phyloP scores from a whole-genome alignment of 2,329 filamentous ascomycete genomes.

The Colletotrichum sp. region DNA sequence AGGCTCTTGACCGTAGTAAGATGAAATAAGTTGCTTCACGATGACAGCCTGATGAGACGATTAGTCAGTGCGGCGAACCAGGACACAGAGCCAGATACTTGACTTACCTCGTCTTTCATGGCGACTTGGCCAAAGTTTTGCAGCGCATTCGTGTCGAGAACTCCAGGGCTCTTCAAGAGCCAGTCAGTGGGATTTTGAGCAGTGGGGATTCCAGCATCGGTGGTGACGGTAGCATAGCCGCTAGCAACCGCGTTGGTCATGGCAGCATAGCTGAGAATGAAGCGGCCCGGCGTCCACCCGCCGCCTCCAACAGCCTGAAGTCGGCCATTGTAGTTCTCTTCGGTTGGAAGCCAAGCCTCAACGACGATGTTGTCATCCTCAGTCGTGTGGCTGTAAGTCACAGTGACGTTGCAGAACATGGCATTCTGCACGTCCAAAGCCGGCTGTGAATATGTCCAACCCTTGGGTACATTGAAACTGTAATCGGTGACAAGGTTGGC shows the following conservation, averaged over 20 bases:
- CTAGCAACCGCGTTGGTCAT: not conserved
- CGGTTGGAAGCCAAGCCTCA: constrained; percentile 8
- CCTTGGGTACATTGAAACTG: not conserved
- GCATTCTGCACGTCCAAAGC: not conserved
- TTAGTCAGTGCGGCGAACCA: not conserved
- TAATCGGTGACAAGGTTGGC: not conserved
- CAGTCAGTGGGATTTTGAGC: not conserved
- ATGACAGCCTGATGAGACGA: not conserved
- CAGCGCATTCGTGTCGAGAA: not conserved
- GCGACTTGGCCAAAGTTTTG: not conserved
- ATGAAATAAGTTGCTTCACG: not conserved
- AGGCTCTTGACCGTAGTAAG: not conserved
- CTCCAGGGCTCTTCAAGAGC: not conserved
- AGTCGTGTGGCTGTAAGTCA: constrained; percentile 13
- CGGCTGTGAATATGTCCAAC: not conserved
- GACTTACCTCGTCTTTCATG: not conserved
- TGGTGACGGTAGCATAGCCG: not conserved
- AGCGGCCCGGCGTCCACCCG: not conserved
- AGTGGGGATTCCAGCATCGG: not conserved
- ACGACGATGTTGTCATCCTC: constrained; percentile 8
- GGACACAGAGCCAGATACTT: not conserved
- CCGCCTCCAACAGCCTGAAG: constrained; percentile 22
- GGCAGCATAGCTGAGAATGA: not conserved
- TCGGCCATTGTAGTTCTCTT: constrained; percentile 24
- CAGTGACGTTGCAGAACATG: constrained; percentile 22